A percentile compares a stretch with the other conserved stretches of the same genome.
These are phyloP conservation scores for Dictyostelium citrinum DNA, from an alignment of 78 protist species.

Conservation along the genomic window DNA sequence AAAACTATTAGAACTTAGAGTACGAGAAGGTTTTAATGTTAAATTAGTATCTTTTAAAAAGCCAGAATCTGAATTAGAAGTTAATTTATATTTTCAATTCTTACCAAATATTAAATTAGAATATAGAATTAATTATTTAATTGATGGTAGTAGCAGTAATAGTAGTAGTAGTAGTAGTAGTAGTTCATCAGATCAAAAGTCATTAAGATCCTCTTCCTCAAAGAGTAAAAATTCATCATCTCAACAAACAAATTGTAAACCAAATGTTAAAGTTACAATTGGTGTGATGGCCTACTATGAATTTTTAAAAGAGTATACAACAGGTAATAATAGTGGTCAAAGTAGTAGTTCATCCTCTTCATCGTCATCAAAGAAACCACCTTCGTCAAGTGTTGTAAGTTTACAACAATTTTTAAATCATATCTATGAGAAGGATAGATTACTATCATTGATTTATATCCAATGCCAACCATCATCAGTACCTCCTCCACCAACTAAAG, in stretches of 20 bases:
- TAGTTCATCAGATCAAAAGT: neutral
- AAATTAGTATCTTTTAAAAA: constrained; percentile 33
- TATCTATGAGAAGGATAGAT: constrained; percentile 46
- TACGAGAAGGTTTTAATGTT: constrained; percentile 54
- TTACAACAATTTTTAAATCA: constrained; percentile 20
- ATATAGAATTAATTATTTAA: constrained; percentile 30
- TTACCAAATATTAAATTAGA: constrained; percentile 61
- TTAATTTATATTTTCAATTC: constrained; percentile 19
- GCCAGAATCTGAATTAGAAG: constrained; percentile 46
- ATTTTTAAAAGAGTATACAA: constrained; percentile 55
- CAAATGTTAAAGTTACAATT: constrained; percentile 46
- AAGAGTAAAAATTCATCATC: neutral
- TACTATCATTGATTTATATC: constrained; percentile 8
- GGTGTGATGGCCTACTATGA: constrained; percentile 70
- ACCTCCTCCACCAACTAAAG: constrained; percentile 33
- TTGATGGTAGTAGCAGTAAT: too few relatives aligned
- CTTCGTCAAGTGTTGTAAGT: neutral
- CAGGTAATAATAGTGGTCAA: neutral
- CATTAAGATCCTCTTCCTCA: neutral
- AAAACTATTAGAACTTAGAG: constrained; percentile 45
- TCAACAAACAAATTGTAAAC: neutral
- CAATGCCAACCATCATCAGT: constrained; percentile 75
- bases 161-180: too few relatives aligned
- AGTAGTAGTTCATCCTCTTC: neutral
- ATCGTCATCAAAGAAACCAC: neutral